Evolutionary conservation across 345 rosid genomes (phyloP).

Genomic region (Eucalyptus erythrocorys): DNA sequence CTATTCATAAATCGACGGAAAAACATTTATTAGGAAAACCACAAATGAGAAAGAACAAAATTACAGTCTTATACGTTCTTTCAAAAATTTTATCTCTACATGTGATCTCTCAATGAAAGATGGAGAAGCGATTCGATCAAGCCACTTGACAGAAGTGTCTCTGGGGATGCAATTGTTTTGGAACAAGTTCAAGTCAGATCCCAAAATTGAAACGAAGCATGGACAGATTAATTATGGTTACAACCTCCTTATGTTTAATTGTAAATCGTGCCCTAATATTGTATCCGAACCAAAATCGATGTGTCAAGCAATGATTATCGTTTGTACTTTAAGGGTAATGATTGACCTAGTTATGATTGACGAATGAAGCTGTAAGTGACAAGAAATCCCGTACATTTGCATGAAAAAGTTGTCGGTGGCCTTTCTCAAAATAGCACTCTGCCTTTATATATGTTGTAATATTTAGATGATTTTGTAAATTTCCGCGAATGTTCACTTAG

Average conservation of each 20-base stretch:
- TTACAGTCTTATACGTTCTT: background rate
- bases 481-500: background rate
- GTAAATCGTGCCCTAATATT: background rate
- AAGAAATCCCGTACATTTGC: background rate
- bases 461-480: background rate
- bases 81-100: background rate
- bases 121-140: background rate
- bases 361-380: background rate
- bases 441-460: background rate
- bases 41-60: background rate
- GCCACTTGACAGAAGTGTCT: background rate
- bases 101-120: too few relatives aligned
- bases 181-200: background rate
- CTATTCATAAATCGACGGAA: conserved; percentile 1
- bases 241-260: background rate
- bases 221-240: background rate
- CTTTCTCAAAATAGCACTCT: background rate
- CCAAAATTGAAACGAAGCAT: background rate
- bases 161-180: background rate
- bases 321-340: background rate
- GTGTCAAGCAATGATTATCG: background rate
- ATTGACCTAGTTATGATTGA: background rate
- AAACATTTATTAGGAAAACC: background rate
- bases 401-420: background rate
- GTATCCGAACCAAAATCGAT: background rate